Conservation (phyloP, 2,329 filamentous ascomycete genomes). For the Exophiala sp. region DNA sequence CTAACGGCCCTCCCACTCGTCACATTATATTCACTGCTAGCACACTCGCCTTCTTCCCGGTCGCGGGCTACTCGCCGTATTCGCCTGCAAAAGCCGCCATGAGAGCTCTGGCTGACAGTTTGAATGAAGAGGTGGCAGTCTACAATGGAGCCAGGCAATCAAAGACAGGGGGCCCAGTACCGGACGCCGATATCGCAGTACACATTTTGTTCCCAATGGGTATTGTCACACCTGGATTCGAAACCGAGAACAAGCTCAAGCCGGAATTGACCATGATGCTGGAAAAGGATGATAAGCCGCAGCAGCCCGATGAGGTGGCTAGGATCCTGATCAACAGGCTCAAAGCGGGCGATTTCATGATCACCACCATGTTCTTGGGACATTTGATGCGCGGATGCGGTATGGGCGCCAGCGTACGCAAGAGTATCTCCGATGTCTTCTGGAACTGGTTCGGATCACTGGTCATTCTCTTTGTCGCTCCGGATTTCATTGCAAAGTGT, state of each 20-base stretch:
- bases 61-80: constrained; percentile 80
- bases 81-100: constrained; percentile 79
- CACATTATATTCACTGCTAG: constrained; percentile 88
- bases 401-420: constrained; percentile 48
- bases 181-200: constrained; percentile 64
- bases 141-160: constrained; percentile 61
- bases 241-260: constrained; percentile 70
- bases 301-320: constrained; percentile 74
- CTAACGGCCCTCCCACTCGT: constrained; percentile 49
- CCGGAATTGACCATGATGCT: constrained; percentile 71
- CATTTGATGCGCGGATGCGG: constrained; percentile 62
- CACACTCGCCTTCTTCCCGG: constrained; percentile 64
- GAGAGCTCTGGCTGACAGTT: constrained; percentile 71
- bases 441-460: constrained; percentile 50
- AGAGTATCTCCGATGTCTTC: constrained; percentile 49
- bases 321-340: constrained; percentile 62
- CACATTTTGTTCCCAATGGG: constrained; percentile 80
- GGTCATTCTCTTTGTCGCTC: constrained; percentile 52
- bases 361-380: constrained; percentile 69
- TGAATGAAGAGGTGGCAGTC: constrained; percentile 76
- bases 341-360: constrained; percentile 72
- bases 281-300: constrained; percentile 74
- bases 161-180: constrained; percentile 33
- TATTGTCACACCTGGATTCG: constrained; percentile 69
- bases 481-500: constrained; percentile 53